Percentiles rank a stretch among this genome's conserved stretches.
phyloP scores from a whole-genome alignment of 2,329 filamentous ascomycete genomes.

The Elsinoe ampelina region DNA sequence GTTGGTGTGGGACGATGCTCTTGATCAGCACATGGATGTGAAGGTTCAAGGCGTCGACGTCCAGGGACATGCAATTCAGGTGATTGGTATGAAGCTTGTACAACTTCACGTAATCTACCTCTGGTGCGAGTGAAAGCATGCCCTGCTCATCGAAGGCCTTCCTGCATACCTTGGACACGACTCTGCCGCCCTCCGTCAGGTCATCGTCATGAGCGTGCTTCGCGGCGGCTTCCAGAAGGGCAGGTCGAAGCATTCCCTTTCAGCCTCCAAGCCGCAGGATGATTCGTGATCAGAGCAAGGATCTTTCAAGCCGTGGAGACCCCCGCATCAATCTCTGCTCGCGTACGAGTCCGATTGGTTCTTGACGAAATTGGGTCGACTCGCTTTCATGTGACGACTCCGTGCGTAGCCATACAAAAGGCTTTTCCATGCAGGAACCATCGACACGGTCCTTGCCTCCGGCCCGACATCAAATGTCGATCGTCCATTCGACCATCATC shows the following conservation, averaged over 20 bases:
- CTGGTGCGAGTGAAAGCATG: not conserved
- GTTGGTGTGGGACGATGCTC: not conserved
- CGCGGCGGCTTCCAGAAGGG: not conserved
- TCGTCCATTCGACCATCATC: not conserved
- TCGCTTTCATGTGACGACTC: not conserved
- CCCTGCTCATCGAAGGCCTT: too few relatives aligned
- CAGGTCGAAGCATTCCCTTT: not conserved
- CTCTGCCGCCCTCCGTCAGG: not conserved
- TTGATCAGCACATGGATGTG: not conserved
- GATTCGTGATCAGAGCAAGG: not conserved
- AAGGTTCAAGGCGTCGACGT: not conserved
- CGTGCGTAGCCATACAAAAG: not conserved
- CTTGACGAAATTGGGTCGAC: not conserved
- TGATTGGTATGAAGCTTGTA: not conserved
- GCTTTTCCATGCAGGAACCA: slow-evolving; percentile 6
- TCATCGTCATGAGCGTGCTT: not conserved
- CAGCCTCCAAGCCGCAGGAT: not conserved
- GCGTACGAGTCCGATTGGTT: slow-evolving; percentile 1
- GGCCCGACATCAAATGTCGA: slow-evolving; percentile 7
- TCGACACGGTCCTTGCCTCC: not conserved
- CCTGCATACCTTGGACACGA: not conserved
- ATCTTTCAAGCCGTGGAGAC: not conserved
- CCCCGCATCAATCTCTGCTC: not conserved
- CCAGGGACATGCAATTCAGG: not conserved
- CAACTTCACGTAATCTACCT: not conserved